A percentile compares a stretch with the other conserved stretches of the same genome.
phyloP scores from a whole-genome alignment of 352 stramenopile species.

The Aphanomyces euteiches region DNA sequence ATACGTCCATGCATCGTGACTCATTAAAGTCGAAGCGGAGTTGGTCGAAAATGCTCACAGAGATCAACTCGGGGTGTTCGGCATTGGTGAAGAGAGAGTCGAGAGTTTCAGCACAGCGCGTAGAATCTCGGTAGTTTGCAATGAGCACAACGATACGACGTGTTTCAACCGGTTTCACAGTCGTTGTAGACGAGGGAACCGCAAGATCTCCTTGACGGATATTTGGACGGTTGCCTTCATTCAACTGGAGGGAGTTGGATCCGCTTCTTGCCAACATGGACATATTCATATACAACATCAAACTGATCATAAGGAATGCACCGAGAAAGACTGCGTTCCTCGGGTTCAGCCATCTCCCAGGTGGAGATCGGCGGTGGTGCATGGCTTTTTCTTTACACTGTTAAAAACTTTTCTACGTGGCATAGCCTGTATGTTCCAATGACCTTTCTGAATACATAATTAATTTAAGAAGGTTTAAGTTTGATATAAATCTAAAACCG shows the following conservation, averaged over 20 bases:
- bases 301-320: slow-evolving; percentile 3
- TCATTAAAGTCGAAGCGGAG: slow-evolving; percentile 21
- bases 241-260: background rate
- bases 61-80: slow-evolving; percentile 2
- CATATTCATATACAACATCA: slow-evolving; percentile 21
- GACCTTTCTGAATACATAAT: background rate
- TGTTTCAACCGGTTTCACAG: slow-evolving; percentile 39
- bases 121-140: slow-evolving; percentile 26
- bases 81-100: slow-evolving; percentile 23
- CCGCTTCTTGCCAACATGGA: slow-evolving; percentile 5
- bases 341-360: background rate
- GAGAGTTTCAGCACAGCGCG: slow-evolving; percentile 22
- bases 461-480: background rate
- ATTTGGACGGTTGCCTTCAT: background rate
- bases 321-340: background rate
- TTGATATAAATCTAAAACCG: background rate
- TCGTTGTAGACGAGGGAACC: background rate
- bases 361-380: background rate
- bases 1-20: slow-evolving; percentile 20
- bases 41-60: slow-evolving; percentile 29
- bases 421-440: slow-evolving; percentile 3
- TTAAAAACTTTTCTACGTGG: background rate
- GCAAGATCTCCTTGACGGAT: background rate
- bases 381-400: background rate
- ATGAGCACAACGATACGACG: slow-evolving; percentile 26